Conservation (phyloP, 2,329 filamentous ascomycete species). For the Ophiostoma pallidulum region DNA sequence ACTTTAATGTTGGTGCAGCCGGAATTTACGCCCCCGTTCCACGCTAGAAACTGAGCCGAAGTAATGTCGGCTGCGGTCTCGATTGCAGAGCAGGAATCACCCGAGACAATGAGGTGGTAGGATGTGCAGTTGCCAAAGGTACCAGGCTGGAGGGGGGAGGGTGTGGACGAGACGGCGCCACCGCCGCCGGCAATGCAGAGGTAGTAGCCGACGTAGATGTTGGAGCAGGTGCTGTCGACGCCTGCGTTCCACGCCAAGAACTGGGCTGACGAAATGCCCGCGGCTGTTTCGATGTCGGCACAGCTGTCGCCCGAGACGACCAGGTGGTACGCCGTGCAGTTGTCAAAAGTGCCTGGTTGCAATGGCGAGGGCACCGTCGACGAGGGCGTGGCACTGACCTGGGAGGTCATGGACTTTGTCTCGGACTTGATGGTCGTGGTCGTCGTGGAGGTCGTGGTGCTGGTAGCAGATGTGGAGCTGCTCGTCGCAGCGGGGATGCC, state of each 20-base stretch:
- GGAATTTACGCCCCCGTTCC: not conserved
- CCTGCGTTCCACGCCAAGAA: conserved; percentile 16
- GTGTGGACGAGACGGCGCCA: not conserved
- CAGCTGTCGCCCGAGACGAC: conserved; percentile 25
- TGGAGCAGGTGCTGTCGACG: conserved; percentile 13
- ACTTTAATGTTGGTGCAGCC: conserved; percentile 8
- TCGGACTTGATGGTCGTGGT: too few relatives aligned
- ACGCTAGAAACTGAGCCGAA: conserved; percentile 1
- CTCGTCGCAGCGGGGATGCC: not conserved
- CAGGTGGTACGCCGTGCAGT: conserved; percentile 26
- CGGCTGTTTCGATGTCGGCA: conserved; percentile 11
- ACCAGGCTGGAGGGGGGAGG: conserved; percentile 8
- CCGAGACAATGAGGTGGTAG: conserved; percentile 7
- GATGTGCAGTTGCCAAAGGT: conserved; percentile 10
- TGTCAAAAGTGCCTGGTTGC: conserved; percentile 10
- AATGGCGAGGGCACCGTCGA: conserved; percentile 8
- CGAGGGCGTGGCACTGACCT: too few relatives aligned
- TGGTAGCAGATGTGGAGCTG: too few relatives aligned
- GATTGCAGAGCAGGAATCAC: conserved; percentile 10
- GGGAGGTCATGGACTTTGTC: too few relatives aligned
- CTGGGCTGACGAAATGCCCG: conserved; percentile 9
- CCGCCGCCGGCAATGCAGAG: conserved; percentile 12
- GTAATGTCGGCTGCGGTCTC: conserved; percentile 5
- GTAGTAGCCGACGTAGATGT: conserved; percentile 16
- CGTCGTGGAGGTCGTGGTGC: too few relatives aligned